Evolutionary conservation across 169 alveolate genomes (phyloP).

Genomic region (Plasmodium gonderi): DNA sequence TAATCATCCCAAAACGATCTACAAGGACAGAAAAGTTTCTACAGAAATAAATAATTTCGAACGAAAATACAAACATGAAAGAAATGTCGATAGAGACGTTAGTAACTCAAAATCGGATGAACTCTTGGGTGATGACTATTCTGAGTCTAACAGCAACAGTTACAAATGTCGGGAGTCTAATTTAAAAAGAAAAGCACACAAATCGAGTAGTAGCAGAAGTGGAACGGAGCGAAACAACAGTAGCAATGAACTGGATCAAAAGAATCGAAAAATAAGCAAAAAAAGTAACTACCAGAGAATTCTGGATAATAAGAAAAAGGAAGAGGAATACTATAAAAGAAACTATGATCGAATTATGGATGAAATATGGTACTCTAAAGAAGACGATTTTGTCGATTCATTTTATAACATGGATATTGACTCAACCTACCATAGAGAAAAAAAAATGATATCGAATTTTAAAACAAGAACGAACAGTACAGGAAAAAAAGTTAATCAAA

Average conservation of each 20-base stretch:
- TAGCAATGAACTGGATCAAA: background rate
- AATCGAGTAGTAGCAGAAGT: background rate
- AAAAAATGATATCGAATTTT: constrained; percentile 52
- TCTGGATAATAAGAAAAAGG: constrained; percentile 4
- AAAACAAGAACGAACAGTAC: constrained; percentile 53
- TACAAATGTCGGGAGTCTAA: too few relatives aligned
- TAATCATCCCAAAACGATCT: background rate
- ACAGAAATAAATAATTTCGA: background rate
- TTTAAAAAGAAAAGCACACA: too few relatives aligned
- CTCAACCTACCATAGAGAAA: constrained; percentile 38
- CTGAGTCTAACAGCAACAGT: background rate
- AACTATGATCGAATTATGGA: constrained; percentile 60
- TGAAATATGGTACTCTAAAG: constrained; percentile 74
- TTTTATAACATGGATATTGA: constrained; percentile 61
- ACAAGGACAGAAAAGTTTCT: background rate
- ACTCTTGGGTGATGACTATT: background rate
- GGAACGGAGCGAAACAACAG: background rate
- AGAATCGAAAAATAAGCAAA: background rate
- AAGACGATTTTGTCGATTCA: constrained; percentile 70
- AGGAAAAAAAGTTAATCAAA: constrained; percentile 84
- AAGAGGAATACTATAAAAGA: constrained; percentile 7
- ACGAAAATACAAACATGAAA: background rate
- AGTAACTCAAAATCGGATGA: constrained; percentile 12
- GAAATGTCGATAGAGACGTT: background rate
- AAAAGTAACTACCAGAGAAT: background rate